Evolutionary conservation across 2,329 filamentous ascomycete genomes (phyloP).

Genomic region (Aphanoascus verrucosus): DNA sequence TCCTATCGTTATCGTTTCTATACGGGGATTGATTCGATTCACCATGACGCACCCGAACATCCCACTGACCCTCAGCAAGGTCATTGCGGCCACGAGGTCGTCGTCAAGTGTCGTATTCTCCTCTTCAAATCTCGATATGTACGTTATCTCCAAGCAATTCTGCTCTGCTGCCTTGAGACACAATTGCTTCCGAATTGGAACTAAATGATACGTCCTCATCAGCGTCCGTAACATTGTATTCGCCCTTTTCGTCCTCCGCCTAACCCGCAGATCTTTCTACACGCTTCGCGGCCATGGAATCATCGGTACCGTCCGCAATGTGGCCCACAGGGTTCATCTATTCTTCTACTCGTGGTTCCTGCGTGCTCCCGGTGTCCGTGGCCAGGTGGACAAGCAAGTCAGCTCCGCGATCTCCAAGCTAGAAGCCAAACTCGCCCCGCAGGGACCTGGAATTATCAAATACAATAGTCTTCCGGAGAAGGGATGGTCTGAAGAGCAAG

Average conservation of each 20-base stretch:
- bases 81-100: slow-evolving; percentile 29
- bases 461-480: slow-evolving; percentile 70
- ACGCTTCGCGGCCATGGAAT: slow-evolving; percentile 82
- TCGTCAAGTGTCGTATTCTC: slow-evolving; percentile 27
- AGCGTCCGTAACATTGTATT: slow-evolving; percentile 83
- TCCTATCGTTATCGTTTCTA: not conserved
- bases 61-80: slow-evolving; percentile 36
- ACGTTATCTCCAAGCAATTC: slow-evolving; percentile 23
- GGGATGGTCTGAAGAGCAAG: slow-evolving; percentile 68
- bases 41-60: slow-evolving; percentile 23
- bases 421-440: slow-evolving; percentile 70
- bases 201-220: not conserved
- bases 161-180: not conserved
- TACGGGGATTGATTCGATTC: slow-evolving; percentile 16
- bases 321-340: slow-evolving; percentile 61
- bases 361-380: slow-evolving; percentile 71
- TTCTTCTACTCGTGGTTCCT: slow-evolving; percentile 78
- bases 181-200: not conserved
- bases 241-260: slow-evolving; percentile 73
- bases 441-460: slow-evolving; percentile 57
- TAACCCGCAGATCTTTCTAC: slow-evolving; percentile 67
- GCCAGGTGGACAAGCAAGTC: slow-evolving; percentile 75
- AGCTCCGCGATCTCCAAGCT: slow-evolving; percentile 68
- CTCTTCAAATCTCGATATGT: slow-evolving; percentile 36
- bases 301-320: slow-evolving; percentile 63